Percentiles rank a stretch among this genome's conserved stretches.
These are phyloP conservation scores for Fusarium miscanthi DNA, from an alignment of 2,329 filamentous ascomycete genomes.

Conservation along the genomic window DNA sequence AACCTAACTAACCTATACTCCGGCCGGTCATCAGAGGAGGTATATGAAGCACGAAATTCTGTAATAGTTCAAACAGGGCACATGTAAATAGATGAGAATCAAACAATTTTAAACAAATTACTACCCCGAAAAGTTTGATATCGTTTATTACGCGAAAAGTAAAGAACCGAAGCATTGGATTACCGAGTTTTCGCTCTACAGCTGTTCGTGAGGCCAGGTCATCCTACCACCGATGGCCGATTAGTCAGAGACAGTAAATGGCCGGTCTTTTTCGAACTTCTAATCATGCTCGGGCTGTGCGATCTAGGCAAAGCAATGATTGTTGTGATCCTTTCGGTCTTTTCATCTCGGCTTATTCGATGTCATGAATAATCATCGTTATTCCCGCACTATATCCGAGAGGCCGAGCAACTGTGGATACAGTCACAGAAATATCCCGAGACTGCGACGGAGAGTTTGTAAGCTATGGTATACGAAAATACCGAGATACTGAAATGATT, in stretches of 20 bases:
- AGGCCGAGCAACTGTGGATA: background rate
- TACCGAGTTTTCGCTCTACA: background rate
- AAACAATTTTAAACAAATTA: too few species aligned
- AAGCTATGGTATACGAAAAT: accelerated
- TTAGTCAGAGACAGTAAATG: accelerated
- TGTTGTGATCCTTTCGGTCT: accelerated
- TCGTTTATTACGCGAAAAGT: too few species aligned
- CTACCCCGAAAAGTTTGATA: too few species aligned
- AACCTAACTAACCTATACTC: too few species aligned
- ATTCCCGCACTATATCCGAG: background rate
- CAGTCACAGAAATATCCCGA: background rate
- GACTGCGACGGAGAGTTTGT: accelerated
- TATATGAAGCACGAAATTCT: too few species aligned
- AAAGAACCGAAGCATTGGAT: too few species aligned
- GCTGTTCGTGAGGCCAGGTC: accelerated
- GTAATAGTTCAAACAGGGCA: too few species aligned
- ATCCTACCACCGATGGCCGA: accelerated
- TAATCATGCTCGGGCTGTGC: accelerated
- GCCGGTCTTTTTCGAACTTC: accelerated
- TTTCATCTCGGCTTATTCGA: background rate
- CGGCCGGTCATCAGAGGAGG: too few species aligned
- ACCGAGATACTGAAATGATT: background rate
- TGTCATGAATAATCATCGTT: accelerated
- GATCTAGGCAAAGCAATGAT: accelerated
- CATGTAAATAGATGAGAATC: too few species aligned